These are phyloP conservation scores for Vigna trinervia DNA, from an alignment of 306 rosid genomes.

Conservation along the genomic window DNA sequence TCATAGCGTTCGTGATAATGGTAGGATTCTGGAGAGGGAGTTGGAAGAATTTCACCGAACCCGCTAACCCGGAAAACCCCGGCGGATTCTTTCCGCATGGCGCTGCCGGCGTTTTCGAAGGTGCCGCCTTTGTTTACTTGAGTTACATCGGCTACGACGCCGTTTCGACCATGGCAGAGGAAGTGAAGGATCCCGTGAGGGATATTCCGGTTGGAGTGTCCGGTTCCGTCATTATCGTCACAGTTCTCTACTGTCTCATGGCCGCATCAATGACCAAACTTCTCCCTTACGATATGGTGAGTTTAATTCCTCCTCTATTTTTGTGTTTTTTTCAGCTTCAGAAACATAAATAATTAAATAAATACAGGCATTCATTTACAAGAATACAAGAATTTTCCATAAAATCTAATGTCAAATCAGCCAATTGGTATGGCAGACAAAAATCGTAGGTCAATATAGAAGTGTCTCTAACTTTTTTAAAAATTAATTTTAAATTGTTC, in stretches of 20 bases:
- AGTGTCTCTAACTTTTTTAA: not conserved
- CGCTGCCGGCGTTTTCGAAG: slow-evolving; percentile 70
- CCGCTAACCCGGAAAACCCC: slow-evolving; percentile 59
- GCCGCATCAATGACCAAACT: slow-evolving; percentile 93
- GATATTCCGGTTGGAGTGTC: slow-evolving; percentile 91
- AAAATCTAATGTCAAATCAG: not conserved
- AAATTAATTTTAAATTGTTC: not conserved
- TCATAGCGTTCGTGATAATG: slow-evolving; percentile 72
- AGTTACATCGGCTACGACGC: slow-evolving; percentile 98
- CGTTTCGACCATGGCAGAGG: slow-evolving; percentile 96
- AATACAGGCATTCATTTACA: not conserved
- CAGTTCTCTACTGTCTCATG: slow-evolving; percentile 80
- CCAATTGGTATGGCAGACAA: not conserved
- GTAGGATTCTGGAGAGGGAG: slow-evolving; percentile 77
- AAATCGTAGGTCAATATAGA: not conserved
- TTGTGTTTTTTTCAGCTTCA: not conserved
- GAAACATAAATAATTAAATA: not conserved
- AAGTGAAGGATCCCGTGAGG: slow-evolving; percentile 74
- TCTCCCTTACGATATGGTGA: slow-evolving; percentile 80
- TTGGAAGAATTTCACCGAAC: slow-evolving; percentile 73
- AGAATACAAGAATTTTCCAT: not conserved
- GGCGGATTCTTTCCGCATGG: slow-evolving; percentile 82
- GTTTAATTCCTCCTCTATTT: not conserved
- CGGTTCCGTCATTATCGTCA: slow-evolving; percentile 82
- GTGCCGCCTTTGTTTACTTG: slow-evolving; percentile 79